Base-by-base conservation (phyloP, 1,139 yeast species). In the Torulaspora globosa region DNA sequence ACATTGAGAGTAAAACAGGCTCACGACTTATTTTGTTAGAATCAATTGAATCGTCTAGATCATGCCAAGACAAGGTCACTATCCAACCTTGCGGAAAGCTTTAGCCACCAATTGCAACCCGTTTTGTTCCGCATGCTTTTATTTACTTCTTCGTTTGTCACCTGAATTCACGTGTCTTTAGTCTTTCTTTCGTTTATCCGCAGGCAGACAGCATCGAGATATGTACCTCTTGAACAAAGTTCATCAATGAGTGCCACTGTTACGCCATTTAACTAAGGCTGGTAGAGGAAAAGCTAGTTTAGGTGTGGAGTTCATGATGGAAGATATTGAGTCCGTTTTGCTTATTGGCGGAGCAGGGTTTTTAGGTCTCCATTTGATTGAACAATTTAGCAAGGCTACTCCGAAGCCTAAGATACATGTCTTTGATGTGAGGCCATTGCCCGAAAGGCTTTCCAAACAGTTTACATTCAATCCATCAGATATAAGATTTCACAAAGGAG, bases 301-400 rank as follows among this genome's bases (percentile, higher is more conserved):
- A 24, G 11, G 28, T 26, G 4, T 10, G 10, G n/a, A 29, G 12
- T 18, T 29, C 8, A 30, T 21, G 18, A 56, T 54, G 60, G 36
- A 55, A 38, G 54, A 49, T n/a, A 49, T 74, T 37, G 69, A 78
- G 26, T 81, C 92, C 1, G 95, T 90, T 3, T 77, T 92, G 32
- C 73, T 92, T 28, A 79, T 92, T 30, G 98, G 98, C 39, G 98
- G 98, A 3, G 74, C 96, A 3, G 99, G 99, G 0, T 94, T 94
- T 59, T 75, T 94, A 28, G 99, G 99, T 2, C 79, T 88, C 39
- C 97, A 92, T 59, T 72, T 94, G 54, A 80, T 92, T 41, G 90
- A 90, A 58, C 95, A 88, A 65, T 90, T 89, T 67, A 76, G 79
- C 70, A 74, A 76, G 47, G 70, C 76, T 41, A 63, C 76, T 26